Base-by-base conservation (phyloP, 805 yeast species). In the Metschnikowia borealis region DNA sequence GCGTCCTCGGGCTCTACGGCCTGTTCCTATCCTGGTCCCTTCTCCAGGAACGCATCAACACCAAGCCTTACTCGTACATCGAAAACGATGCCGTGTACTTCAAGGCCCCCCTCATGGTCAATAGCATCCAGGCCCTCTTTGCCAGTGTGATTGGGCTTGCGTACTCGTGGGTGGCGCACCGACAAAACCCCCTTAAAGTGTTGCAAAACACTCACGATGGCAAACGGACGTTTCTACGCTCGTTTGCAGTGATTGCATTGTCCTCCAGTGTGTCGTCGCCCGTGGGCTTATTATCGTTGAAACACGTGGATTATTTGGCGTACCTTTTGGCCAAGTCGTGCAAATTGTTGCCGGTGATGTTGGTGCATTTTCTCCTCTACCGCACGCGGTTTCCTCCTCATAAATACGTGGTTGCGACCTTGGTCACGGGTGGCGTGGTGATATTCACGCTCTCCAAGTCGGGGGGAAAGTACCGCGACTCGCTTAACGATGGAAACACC, bases 1-100 rank as follows among this genome's bases (percentile, higher is more conserved):
- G 73, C 52, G 72, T 73, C 5, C 47, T 61, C 10, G 97, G 97
- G 0, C 87, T 94, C 35, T 94, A 94, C 62, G 82, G 81, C 2
- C 85, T 96, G 44, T 94, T 94, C 60, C 70, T 94, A 26, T 78
- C 92, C 1, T 94, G 99, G 99, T 90, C 96, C 0, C 78, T 89
- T 35, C 79, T 94, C 11, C 98, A 94, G 63, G 99, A 94, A 66
- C 83, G 92, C 43, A 81, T 94, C 55, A 79, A 90, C 13, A 82
- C 90, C 1, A 84, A 83, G 42, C 80, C 87, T 11, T 89, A 90
- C 67, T 89, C 87, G 1, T 78, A 79, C 31, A 62, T 66, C 14
- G 57, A 55, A 15, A 64, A 54, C 5, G 54, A 56, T 14, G 61
- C 65, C 3, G 76, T 73, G 29, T 74, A 71, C 47, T 91, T 89